Percentiles rank a stretch among this genome's conserved stretches.
Evolutionary conservation across 495 filamentous ascomycete genomes (phyloP).

Genomic region (Podospora comata): DNA sequence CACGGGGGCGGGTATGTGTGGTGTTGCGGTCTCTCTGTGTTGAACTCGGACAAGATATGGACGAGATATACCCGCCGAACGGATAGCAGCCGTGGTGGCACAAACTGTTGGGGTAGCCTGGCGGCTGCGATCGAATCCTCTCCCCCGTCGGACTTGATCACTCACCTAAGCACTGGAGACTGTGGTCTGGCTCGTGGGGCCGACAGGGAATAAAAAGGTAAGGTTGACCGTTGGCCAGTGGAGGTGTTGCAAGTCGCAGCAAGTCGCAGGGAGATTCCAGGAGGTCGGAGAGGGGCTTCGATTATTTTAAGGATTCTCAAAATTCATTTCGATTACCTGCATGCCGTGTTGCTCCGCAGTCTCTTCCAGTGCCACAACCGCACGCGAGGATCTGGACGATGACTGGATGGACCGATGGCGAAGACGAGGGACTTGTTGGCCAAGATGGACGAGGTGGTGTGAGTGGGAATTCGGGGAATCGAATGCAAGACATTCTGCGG

Average conservation of each 20-base stretch:
- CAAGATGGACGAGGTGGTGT: neutral
- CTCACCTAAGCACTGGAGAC: neutral
- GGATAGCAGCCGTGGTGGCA: neutral
- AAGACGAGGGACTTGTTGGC: neutral
- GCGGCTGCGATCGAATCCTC: neutral
- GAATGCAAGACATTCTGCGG: neutral
- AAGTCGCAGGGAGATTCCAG: slow-evolving; percentile 4
- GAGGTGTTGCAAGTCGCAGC: slow-evolving; percentile 2
- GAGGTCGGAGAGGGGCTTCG: neutral
- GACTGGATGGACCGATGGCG: neutral
- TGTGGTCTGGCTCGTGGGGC: neutral
- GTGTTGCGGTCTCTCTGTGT: neutral
- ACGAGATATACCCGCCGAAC: neutral
- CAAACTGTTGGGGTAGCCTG: neutral
- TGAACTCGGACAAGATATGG: neutral
- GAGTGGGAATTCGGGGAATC: neutral
- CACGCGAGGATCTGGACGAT: neutral
- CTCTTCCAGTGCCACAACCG: neutral
- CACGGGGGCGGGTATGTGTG: neutral
- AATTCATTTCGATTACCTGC: neutral
- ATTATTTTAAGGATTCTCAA: neutral
- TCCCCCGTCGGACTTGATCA: neutral
- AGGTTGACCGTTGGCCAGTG: slow-evolving; percentile 4
- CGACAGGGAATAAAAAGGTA: neutral
- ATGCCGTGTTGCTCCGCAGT: neutral